Base-by-base conservation (phyloP, 2,329 filamentous ascomycete species). In the Amauroascus verrucosus region DNA sequence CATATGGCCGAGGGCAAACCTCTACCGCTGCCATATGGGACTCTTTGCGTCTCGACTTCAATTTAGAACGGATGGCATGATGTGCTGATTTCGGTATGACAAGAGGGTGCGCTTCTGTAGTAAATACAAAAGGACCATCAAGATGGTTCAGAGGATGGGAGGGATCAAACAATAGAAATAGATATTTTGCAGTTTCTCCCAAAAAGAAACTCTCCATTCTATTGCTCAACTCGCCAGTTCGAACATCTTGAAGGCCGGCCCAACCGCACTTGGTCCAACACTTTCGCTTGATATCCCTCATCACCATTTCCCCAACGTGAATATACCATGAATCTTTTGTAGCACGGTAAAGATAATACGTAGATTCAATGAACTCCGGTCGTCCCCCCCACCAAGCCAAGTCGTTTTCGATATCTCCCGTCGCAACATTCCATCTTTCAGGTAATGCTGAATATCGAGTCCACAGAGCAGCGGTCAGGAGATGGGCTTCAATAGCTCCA, bases 131-230 rank as follows among this genome's bases (percentile, higher is more conserved):
- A 0, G 90, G 82, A 0, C 84, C 83, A 68, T 97, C 93, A 37
- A 94, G 73, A 18, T 81, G 83, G 68, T 97, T 97, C 40, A 98
- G 72, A 0, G 90, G 88, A 69, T 97, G 93, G 13, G 83, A 78
- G 3, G 83, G 78, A 59, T 95, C 87, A 67, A 94, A 97, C 1
- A 97, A 79, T 52, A 98, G 74, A 67, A 94, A 97, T 58, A 98
- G 75, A 67, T 98, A 98, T 69, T 97, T 96, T 43, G 88, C 84
- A 1, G 93, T 98, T 70, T 98, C 93, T 13, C 93, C 91, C 0
- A 98, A 77, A 64, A 97, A 97, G 76, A 97, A 98, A 66, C 91
- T 97, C 70, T 98, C 93, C 93, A 97, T 97, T 32, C 93, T 85
- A 66, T 98, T 90, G 61, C 81, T 87, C 69, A 88, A 82, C 70